These are phyloP conservation scores for Parmelia sp. DNA, from an alignment of 495 filamentous ascomycete genomes.

Conservation along the genomic window DNA sequence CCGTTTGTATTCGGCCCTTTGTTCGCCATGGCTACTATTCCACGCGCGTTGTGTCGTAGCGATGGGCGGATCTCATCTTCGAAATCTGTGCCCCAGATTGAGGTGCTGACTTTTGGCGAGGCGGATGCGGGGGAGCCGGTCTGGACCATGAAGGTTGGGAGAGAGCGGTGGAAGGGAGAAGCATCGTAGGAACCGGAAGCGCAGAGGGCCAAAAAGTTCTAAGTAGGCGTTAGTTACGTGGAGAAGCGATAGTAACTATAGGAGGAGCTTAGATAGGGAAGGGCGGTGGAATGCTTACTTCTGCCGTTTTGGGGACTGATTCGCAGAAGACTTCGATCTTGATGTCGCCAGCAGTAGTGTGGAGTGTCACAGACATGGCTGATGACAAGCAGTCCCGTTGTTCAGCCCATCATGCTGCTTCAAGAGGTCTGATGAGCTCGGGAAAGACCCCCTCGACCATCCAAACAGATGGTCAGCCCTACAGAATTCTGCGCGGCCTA, in stretches of 20 bases:
- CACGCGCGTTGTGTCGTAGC: constrained; percentile 77
- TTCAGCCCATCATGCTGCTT: constrained; percentile 1
- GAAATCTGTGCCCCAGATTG: constrained; percentile 74
- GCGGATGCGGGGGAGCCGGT: constrained; percentile 54
- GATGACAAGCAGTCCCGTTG: constrained; percentile 1
- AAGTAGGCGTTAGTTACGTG: constrained; percentile 16
- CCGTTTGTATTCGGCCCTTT: constrained; percentile 75
- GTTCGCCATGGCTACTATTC: constrained; percentile 92
- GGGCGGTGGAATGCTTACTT: constrained; percentile 40
- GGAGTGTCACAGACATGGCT: constrained; percentile 57
- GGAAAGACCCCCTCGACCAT: background rate
- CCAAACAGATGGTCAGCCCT: constrained; percentile 1
- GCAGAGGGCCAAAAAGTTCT: constrained; percentile 97
- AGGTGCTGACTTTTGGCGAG: constrained; percentile 72
- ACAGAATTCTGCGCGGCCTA: constrained; percentile 15
- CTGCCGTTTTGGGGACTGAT: constrained; percentile 81
- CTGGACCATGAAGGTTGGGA: constrained; percentile 89
- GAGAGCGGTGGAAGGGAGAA: constrained; percentile 86
- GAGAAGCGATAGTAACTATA: background rate
- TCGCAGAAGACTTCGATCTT: constrained; percentile 98
- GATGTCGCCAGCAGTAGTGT: constrained; percentile 83
- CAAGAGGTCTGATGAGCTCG: background rate
- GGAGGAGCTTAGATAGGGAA: background rate
- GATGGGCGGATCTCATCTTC: constrained; percentile 90
- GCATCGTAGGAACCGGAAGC: constrained; percentile 79